Conservation (phyloP, 306 rosid species). For the Boehmeria nivea region DNA sequence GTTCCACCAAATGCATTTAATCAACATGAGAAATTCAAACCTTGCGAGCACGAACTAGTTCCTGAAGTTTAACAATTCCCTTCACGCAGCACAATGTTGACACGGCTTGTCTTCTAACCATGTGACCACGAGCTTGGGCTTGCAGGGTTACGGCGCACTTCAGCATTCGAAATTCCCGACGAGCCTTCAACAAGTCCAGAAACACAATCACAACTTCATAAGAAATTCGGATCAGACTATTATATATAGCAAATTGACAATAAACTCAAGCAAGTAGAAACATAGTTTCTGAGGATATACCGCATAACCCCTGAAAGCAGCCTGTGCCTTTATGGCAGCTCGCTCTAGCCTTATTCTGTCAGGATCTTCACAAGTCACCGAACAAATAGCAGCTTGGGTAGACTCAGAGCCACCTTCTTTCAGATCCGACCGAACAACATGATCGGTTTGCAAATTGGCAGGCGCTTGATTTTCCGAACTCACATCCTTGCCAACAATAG, state of each 20-base stretch:
- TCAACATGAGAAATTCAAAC: conserved; percentile 17
- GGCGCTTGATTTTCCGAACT: conserved; percentile 35
- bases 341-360: conserved; percentile 35
- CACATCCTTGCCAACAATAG: conserved; percentile 26
- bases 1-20: too few species aligned
- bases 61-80: conserved; percentile 32
- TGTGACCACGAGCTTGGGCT: conserved; percentile 32
- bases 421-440: conserved; percentile 14
- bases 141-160: conserved; percentile 29
- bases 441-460: conserved; percentile 27
- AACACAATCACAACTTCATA: not conserved
- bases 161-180: conserved; percentile 22
- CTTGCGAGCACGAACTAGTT: conserved; percentile 25
- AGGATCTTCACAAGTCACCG: conserved; percentile 30
- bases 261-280: not conserved
- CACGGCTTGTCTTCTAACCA: conserved; percentile 37
- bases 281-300: conserved; percentile 20
- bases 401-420: conserved; percentile 15
- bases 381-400: conserved; percentile 20
- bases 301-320: conserved; percentile 69
- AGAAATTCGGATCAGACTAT: conserved; percentile 4
- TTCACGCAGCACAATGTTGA: conserved; percentile 29
- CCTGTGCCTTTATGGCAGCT: conserved; percentile 59
- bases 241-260: not conserved
- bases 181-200: conserved; percentile 21